Percentiles rank a stretch among this genome's conserved stretches.
phyloP scores from a whole-genome alignment of 176 grass and related monocot species.

The Ananas comosus region DNA sequence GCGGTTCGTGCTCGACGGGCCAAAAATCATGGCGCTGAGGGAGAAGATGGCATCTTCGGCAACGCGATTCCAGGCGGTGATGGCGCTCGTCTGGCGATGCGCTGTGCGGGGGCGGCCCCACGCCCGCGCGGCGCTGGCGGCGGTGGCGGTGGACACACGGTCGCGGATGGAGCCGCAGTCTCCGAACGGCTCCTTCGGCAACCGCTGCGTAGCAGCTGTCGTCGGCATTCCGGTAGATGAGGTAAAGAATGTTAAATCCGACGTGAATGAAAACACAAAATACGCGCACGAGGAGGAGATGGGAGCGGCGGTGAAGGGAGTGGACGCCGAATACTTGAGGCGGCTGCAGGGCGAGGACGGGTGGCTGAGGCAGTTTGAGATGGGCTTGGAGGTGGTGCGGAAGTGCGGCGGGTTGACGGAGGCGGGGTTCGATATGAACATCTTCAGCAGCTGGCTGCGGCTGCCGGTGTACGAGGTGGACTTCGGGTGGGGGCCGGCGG shows the following conservation, averaged over 20 bases:
- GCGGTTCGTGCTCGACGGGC: not conserved
- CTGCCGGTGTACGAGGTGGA: slow-evolving; percentile 27
- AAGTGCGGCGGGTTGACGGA: no score
- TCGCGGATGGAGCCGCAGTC: not conserved
- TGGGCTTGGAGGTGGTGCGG: no score
- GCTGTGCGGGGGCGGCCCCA: not conserved
- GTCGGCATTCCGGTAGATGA: not conserved
- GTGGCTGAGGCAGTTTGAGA: no score
- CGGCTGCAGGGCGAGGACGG: no score
- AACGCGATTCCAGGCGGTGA: not conserved
- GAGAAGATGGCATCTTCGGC: not conserved
- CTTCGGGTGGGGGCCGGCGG: slow-evolving; percentile 35
- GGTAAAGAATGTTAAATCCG: no score
- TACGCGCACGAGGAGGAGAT: no score
- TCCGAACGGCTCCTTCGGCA: not conserved
- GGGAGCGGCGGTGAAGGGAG: no score
- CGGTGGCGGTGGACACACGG: not conserved
- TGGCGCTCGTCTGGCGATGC: slow-evolving; percentile 1
- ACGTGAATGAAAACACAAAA: no score
- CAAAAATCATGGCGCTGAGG: not conserved
- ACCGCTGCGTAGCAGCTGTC: not conserved
- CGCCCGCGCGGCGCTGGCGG: not conserved
- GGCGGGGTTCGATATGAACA: no score
- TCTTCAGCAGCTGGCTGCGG: slow-evolving; percentile 14
- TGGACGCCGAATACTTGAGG: no score